Evolutionary conservation across 768 basidiomycete species (phyloP).

Genomic region (Clitopilus passeckerianus): DNA sequence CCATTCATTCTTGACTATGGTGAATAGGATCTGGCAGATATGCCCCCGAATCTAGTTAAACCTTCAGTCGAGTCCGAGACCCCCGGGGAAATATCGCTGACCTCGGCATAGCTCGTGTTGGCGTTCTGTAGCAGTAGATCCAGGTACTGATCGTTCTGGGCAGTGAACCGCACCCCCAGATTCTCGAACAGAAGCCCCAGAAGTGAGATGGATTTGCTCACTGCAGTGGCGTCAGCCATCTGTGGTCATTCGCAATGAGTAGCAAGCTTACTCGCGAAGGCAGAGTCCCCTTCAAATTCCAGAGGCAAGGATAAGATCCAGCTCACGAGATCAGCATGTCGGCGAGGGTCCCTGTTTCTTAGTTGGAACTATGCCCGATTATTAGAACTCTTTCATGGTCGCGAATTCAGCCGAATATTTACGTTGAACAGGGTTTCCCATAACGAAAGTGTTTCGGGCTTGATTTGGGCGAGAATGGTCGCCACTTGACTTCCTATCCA

Average conservation of each 20-base stretch:
- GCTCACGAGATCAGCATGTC: constrained; percentile 64
- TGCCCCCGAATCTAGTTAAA: constrained; percentile 55
- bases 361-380: constrained; percentile 39
- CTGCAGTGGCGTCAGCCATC: constrained; percentile 27
- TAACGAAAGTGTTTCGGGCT: constrained; percentile 76
- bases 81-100: constrained; percentile 20
- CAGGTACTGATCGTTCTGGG: constrained; percentile 64
- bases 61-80: constrained; percentile 1
- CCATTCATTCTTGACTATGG: constrained; percentile 60
- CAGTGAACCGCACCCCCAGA: constrained; percentile 61
- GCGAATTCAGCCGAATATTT: constrained; percentile 12
- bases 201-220: constrained; percentile 69
- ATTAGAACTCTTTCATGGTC: constrained; percentile 2
- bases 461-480: constrained; percentile 66
- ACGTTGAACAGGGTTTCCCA: constrained; percentile 70
- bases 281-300: constrained; percentile 82
- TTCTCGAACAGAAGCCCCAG: constrained; percentile 64
- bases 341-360: constrained; percentile 73
- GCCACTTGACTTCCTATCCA: constrained; percentile 66
- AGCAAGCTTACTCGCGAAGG: constrained; percentile 67
- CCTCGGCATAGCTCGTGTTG: constrained; percentile 84
- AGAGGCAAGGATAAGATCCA: constrained; percentile 75
- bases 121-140: constrained; percentile 70
- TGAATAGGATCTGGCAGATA: constrained; percentile 61
- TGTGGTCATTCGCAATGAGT: too few relatives aligned